Evolutionary conservation across 2,329 filamentous ascomycete genomes (phyloP), one percentile per base, ranked within the genome.

Genomic region (Septoria linicola): DNA sequence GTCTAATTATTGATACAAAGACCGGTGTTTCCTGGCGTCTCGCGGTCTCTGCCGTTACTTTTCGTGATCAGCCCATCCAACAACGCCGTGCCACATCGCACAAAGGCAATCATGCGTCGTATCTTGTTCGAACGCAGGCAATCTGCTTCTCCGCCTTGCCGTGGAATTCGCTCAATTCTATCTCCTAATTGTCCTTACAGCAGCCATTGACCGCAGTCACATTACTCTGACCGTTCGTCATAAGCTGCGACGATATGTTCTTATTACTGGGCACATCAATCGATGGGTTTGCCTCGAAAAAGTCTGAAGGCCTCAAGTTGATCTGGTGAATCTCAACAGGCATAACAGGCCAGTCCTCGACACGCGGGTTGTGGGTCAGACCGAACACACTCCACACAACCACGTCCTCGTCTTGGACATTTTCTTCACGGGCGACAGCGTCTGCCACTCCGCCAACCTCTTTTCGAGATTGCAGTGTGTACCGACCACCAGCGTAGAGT

Each of bases 281-380:
- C 3, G 74, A 72, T 0, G 78, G 78, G 43, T 80, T 81, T 23
- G 65, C 70, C 1, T 70, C 71, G 56, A 80, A 81, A 70, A 81
- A 80, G 58, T 81, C 77, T 8, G 72, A 69, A 0, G 78, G 77
- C 34, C 74, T 71, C 46, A 79, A 67, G 20, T 73, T 67, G 4
- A 79, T 58, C 54, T 73, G 70, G 54, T 76, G 72, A 31, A 75
- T 75, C 55, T 79, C 76, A 1, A 70, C 67, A 0, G 76, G 76
- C 68, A 74, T 74, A 19, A 79, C 74, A 3, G 76, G 76, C 72
- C 73, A 78, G 54, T 78, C 76, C 58, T 78, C 76, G 1, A 73
- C 67, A n/a, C 76, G 58, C 6, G 76, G 76, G 49, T 78, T 79
- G 56, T 79, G 76, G 19, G 76, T 79, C 46, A 77, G 58, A 0